phyloP scores from a whole-genome alignment of 2,329 filamentous ascomycete genomes.

The Trichoderma asperellum region DNA sequence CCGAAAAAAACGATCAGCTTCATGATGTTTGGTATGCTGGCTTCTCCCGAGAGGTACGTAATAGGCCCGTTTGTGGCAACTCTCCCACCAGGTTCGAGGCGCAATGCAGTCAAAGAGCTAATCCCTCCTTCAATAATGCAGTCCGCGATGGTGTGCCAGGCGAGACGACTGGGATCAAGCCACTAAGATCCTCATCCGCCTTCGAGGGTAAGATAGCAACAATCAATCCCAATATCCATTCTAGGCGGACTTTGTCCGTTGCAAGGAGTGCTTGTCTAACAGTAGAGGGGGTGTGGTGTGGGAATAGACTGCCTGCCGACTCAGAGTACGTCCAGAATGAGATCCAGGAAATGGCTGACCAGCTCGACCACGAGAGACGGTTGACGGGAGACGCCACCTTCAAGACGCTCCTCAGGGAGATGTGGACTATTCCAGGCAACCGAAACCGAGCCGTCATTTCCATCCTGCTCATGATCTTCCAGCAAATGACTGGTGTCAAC shows the following conservation, averaged over 20 bases:
- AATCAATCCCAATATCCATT: neutral
- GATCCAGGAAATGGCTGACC: slow-evolving; percentile 62
- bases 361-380: slow-evolving; percentile 65
- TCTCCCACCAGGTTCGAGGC: neutral
- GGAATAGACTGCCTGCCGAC: slow-evolving; percentile 52
- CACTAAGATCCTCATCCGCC: slow-evolving; percentile 55
- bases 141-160: slow-evolving; percentile 69
- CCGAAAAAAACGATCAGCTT: slow-evolving; percentile 38
- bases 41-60: slow-evolving; percentile 55
- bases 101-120: neutral
- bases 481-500: slow-evolving; percentile 70
- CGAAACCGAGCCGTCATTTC: slow-evolving; percentile 67
- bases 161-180: slow-evolving; percentile 70
- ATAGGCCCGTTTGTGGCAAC: neutral
- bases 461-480: slow-evolving; percentile 65
- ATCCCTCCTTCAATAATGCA: slow-evolving; percentile 44
- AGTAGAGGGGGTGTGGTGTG: neutral
- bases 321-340: slow-evolving; percentile 62
- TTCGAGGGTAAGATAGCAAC: slow-evolving; percentile 45
- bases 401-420: slow-evolving; percentile 65
- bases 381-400: slow-evolving; percentile 57
- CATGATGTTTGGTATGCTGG: slow-evolving; percentile 62
- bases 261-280: neutral
- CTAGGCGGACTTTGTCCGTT: neutral
- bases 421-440: slow-evolving; percentile 64